Evolutionary conservation across 2,329 filamentous ascomycete genomes (phyloP).

Genomic region (Colletotrichum limetticola): DNA sequence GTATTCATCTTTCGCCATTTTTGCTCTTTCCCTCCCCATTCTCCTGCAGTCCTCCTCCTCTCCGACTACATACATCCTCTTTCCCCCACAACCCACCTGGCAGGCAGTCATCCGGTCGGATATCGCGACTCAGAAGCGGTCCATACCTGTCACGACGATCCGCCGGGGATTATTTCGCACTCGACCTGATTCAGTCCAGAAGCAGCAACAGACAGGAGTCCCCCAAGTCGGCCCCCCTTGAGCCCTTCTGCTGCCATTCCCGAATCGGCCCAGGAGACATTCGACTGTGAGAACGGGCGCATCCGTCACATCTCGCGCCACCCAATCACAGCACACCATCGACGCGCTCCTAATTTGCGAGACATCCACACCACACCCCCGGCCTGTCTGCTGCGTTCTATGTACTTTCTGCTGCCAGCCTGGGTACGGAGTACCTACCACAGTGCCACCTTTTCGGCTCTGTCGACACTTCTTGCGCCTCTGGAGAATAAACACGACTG

Average conservation of each 20-base stretch:
- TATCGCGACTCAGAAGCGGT: background rate
- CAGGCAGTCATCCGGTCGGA: background rate
- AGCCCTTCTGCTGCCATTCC: conserved; percentile 7
- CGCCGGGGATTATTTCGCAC: conserved; percentile 16
- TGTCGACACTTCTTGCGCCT: background rate
- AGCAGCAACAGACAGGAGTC: conserved; percentile 15
- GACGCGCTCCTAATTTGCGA: conserved; percentile 32
- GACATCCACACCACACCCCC: conserved; percentile 21
- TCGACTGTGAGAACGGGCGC: conserved; percentile 26
- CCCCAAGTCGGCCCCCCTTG: background rate
- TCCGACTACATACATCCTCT: background rate
- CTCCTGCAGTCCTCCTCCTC: no score
- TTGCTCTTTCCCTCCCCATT: background rate
- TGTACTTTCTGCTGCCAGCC: background rate
- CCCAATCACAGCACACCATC: conserved; percentile 21
- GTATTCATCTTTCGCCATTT: background rate
- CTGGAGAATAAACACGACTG: conserved; percentile 15
- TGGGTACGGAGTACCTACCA: background rate
- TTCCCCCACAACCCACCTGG: background rate
- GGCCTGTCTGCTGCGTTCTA: background rate
- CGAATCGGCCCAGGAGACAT: conserved; percentile 21
- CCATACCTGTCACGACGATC: conserved; percentile 16
- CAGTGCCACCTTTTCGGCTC: background rate
- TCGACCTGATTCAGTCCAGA: conserved; percentile 12
- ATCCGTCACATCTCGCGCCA: conserved; percentile 32